A percentile compares a stretch with the other conserved stretches of the same genome.
Evolutionary conservation across 1,284 basidiomycete genomes (phyloP).

Genomic region (Sporisorium graminicola): DNA sequence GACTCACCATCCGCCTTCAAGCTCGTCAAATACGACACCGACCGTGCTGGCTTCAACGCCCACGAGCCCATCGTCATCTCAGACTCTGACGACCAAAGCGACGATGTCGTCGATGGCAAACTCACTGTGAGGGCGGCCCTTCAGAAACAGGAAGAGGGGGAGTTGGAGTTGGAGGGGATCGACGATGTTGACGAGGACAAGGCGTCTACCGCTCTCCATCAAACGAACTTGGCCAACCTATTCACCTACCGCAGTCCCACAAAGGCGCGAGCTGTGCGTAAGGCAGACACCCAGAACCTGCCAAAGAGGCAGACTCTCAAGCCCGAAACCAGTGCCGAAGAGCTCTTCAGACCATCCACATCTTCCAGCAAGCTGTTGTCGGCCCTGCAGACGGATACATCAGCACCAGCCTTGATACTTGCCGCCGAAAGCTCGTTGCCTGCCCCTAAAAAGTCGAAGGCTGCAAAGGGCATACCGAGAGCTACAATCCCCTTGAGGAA

Average conservation of each 20-base stretch:
- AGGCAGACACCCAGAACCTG: neutral
- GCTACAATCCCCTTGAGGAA: constrained; percentile 18
- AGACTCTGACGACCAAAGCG: constrained; percentile 22
- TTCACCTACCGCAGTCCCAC: constrained; percentile 22
- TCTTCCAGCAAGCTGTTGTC: neutral
- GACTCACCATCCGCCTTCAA: neutral
- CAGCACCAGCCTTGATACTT: neutral
- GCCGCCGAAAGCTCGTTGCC: neutral
- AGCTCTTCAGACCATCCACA: neutral
- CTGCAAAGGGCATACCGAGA: neutral
- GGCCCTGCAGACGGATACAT: neutral
- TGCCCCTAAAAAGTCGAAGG: constrained; percentile 10
- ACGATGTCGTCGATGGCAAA: neutral
- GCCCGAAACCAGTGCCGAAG: neutral
- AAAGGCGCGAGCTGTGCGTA: constrained; percentile 1
- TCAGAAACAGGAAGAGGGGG: neutral
- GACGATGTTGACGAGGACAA: neutral
- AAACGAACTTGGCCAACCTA: constrained; percentile 7
- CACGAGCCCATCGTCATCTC: constrained; percentile 28
- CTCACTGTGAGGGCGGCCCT: neutral
- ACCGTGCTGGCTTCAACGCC: neutral
- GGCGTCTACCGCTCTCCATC: constrained; percentile 3
- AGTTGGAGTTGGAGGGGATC: no score
- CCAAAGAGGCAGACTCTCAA: neutral
- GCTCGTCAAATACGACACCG: neutral